These are phyloP conservation scores for Guyanaporus albipodus DNA, from an alignment of 768 basidiomycete genomes.

Conservation along the genomic window DNA sequence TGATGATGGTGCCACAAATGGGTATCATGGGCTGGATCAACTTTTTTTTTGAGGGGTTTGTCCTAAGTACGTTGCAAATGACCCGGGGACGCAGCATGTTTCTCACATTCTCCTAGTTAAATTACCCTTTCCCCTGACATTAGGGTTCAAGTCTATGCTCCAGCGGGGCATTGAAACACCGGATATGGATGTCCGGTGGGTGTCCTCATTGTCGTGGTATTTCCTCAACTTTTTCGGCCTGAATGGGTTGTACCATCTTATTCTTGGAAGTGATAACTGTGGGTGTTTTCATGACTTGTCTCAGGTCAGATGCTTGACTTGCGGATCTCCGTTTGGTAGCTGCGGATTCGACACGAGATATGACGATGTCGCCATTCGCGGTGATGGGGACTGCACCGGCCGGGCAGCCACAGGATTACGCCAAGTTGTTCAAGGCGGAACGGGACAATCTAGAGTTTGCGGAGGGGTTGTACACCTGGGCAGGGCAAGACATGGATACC, in stretches of 20 bases:
- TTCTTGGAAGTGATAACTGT: slow-evolving; percentile 91
- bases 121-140: slow-evolving; percentile 92
- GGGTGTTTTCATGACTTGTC: slow-evolving; percentile 27
- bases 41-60: slow-evolving; percentile 98
- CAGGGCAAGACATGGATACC: slow-evolving; percentile 74
- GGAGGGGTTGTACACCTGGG: slow-evolving; percentile 82
- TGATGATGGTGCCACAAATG: slow-evolving; percentile 99
- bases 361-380: slow-evolving; percentile 68
- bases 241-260: slow-evolving; percentile 90
- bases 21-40: slow-evolving; percentile 99
- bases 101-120: slow-evolving; percentile 58
- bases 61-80: slow-evolving; percentile 70
- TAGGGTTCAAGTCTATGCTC: slow-evolving; percentile 97
- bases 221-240: slow-evolving; percentile 98
- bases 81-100: background rate
- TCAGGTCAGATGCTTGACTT: slow-evolving; percentile 12
- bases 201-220: slow-evolving; percentile 98
- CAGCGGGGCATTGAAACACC: slow-evolving; percentile 93
- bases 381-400: slow-evolving; percentile 43
- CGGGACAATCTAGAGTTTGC: slow-evolving; percentile 90
- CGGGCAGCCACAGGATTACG: slow-evolving; percentile 74
- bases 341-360: slow-evolving; percentile 74
- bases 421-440: slow-evolving; percentile 88
- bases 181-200: slow-evolving; percentile 99
- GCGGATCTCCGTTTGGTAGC: slow-evolving; percentile 40